A percentile compares a stretch with the other conserved stretches of the same genome.
Evolutionary conservation across 495 filamentous ascomycete species (phyloP).

Genomic region (Penicillium bovifimosum): DNA sequence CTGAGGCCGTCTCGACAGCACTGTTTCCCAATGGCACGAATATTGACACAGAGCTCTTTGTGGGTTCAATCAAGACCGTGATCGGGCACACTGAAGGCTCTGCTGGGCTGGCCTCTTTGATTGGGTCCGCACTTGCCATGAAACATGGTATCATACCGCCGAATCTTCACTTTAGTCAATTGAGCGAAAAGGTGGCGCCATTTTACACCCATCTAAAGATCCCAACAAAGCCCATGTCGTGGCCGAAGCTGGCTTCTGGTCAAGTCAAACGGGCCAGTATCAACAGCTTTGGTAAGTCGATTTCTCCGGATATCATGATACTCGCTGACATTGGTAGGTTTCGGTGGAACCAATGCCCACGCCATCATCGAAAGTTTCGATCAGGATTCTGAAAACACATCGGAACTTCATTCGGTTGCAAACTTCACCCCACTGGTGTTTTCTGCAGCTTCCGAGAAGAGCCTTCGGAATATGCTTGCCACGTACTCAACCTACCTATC

Average conservation of each 20-base stretch:
- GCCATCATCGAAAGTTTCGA: conserved; percentile 55
- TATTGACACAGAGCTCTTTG: neutral
- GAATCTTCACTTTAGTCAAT: conserved; percentile 13
- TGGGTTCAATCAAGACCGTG: conserved; percentile 34
- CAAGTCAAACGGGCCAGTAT: conserved; percentile 10
- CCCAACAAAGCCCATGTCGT: neutral
- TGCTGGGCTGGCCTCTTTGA: conserved; percentile 38
- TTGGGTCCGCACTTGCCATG: conserved; percentile 37
- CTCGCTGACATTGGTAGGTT: conserved; percentile 18
- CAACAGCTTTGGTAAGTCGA: conserved; percentile 26
- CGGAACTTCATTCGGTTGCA: too few relatives aligned
- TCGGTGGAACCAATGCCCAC: conserved; percentile 58
- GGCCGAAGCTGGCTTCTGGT: conserved; percentile 1
- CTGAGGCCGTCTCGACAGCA: neutral
- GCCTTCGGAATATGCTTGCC: neutral
- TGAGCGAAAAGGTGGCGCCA: conserved; percentile 29
- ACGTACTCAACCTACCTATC: too few relatives aligned
- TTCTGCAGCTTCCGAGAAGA: neutral
- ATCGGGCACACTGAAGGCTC: conserved; percentile 37
- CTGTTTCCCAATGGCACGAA: neutral
- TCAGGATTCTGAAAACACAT: too few relatives aligned
- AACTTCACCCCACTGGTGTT: neutral
- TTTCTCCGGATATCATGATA: too few relatives aligned
- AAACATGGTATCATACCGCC: conserved; percentile 40
- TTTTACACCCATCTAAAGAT: too few relatives aligned